phyloP scores from a whole-genome alignment of 805 yeast genomes.

The Metschnikowia santaceciliae region DNA sequence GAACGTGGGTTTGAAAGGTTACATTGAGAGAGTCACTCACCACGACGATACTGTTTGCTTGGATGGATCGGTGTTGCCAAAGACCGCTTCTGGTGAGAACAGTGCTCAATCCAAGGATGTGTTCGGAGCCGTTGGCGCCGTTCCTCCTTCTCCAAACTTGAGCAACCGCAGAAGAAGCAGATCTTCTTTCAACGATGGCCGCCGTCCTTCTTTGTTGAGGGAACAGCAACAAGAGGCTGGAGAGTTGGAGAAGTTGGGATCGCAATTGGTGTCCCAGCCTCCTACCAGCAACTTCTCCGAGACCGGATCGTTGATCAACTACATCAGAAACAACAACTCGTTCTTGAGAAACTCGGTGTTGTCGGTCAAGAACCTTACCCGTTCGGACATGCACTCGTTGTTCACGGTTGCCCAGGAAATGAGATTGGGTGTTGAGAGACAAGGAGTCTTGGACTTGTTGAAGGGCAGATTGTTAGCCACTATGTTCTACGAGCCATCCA shows the following conservation, averaged over 20 bases:
- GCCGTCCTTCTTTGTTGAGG: conserved; percentile 35
- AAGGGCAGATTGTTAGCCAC: conserved; percentile 90
- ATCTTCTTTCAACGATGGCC: conserved; percentile 29
- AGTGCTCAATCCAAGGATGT: conserved; percentile 45
- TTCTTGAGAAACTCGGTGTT: conserved; percentile 84
- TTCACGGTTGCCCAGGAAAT: conserved; percentile 98
- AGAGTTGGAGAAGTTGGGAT: conserved; percentile 48
- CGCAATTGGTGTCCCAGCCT: conserved; percentile 70
- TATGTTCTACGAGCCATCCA: conserved; percentile 96
- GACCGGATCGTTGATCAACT: conserved; percentile 73
- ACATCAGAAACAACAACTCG: conserved; percentile 80
- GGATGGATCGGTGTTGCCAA: conserved; percentile 69
- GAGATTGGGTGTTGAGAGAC: conserved; percentile 94
- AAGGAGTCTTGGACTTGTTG: conserved; percentile 87
- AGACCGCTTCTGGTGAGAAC: conserved; percentile 53
- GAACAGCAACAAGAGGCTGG: conserved; percentile 36
- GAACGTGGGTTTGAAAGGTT: conserved; percentile 59
- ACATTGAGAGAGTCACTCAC: conserved; percentile 83
- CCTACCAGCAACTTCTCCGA: conserved; percentile 69
- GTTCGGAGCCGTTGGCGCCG: conserved; percentile 36
- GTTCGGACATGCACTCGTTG: conserved; percentile 86
- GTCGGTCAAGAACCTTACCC: conserved; percentile 81
- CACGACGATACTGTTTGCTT: conserved; percentile 76
- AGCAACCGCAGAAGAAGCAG: conserved; percentile 29
- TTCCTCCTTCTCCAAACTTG: conserved; percentile 42